Evolutionary conservation across 768 basidiomycete species (phyloP).

Genomic region (Hydnomerulius pinastri): DNA sequence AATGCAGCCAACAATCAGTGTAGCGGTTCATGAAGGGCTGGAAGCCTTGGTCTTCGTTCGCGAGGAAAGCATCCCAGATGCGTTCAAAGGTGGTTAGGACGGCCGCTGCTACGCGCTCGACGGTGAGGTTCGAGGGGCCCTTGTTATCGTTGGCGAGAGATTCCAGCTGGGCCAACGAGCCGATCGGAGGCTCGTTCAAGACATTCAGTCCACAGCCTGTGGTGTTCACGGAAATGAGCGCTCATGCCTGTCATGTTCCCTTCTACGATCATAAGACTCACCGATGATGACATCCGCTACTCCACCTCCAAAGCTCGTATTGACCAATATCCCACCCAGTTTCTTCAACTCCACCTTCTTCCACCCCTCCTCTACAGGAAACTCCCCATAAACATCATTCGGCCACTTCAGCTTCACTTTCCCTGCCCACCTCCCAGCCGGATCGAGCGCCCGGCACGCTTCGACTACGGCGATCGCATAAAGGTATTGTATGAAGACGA

Average conservation of each 20-base stretch:
- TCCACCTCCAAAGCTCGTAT: conserved; percentile 76
- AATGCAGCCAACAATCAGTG: conserved; percentile 84
- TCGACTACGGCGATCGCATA: conserved; percentile 88
- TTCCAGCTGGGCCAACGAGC: conserved; percentile 75
- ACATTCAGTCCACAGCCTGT: conserved; percentile 90
- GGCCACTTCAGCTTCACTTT: conserved; percentile 91
- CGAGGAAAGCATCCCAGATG: conserved; percentile 76
- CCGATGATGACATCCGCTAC: conserved; percentile 81
- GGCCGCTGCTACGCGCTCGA: conserved; percentile 75
- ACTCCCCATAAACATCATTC: conserved; percentile 87
- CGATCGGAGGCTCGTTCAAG: conserved; percentile 77
- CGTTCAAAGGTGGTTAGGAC: conserved; percentile 76
- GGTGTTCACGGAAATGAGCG: too few relatives aligned
- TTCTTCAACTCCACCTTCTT: conserved; percentile 58
- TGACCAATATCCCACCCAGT: conserved; percentile 90
- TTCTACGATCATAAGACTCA: too few relatives aligned
- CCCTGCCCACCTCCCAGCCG: conserved; percentile 47
- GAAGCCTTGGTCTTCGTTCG: conserved; percentile 58
- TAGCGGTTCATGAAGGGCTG: conserved; percentile 81
- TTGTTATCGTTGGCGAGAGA: conserved; percentile 23
- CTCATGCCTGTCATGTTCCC: too few relatives aligned
- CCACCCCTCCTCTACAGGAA: conserved; percentile 38
- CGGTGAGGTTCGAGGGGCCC: conserved; percentile 40
- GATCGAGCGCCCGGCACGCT: conserved; percentile 64
- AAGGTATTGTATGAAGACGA: conserved; percentile 95